Evolutionary conservation across 371 early-diverging fungal species (phyloP).

Genomic region (Sporodiniella umbellata): DNA sequence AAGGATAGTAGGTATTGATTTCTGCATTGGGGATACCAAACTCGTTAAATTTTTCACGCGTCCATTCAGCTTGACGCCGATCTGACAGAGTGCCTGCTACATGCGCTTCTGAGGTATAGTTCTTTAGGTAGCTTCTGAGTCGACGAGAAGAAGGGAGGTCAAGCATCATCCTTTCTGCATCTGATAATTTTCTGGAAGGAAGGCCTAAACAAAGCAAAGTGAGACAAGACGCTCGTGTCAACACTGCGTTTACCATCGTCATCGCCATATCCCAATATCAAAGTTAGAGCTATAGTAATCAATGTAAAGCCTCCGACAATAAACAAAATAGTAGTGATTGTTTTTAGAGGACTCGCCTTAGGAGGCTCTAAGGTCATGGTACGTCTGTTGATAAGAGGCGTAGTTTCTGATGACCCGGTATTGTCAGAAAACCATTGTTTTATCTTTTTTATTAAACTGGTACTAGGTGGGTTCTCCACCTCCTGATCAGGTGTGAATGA

Average conservation of each 20-base stretch:
- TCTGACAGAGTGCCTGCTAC: conserved; percentile 52
- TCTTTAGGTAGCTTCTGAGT: neutral
- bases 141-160: conserved; percentile 4
- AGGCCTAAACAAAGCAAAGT: neutral
- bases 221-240: neutral
- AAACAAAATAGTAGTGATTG: conserved; percentile 15
- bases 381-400: conserved; percentile 33
- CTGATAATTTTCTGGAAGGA: conserved; percentile 5
- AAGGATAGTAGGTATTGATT: conserved; percentile 54
- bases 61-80: conserved; percentile 49
- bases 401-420: conserved; percentile 12
- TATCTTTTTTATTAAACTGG: neutral
- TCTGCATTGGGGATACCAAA: conserved; percentile 47
- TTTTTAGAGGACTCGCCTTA: conserved; percentile 12
- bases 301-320: conserved; percentile 20
- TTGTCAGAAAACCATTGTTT: conserved; percentile 7
- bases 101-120: conserved; percentile 50
- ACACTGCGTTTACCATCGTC: conserved; percentile 2
- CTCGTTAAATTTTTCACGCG: conserved; percentile 43
- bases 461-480: neutral
- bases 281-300: conserved; percentile 10
- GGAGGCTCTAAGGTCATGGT: conserved; percentile 43
- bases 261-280: conserved; percentile 4
- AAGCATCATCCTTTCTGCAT: conserved; percentile 7
- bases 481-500: conserved; percentile 5